phyloP scores from a whole-genome alignment of 176 grass and related monocot genomes.

The Saccharum officinarum region DNA sequence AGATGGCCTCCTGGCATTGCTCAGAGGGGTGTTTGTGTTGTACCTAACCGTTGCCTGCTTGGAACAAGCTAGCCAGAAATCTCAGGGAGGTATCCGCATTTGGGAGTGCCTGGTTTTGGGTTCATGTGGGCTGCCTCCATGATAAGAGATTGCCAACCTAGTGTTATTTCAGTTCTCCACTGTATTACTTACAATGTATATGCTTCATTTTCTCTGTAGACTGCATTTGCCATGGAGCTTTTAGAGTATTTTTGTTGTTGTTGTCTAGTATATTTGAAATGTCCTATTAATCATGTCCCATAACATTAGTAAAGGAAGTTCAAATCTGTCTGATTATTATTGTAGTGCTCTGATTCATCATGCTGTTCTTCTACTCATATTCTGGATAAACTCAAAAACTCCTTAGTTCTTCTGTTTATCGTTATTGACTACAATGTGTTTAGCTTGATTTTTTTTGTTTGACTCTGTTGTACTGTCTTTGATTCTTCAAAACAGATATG shows the following conservation, averaged over 20 bases:
- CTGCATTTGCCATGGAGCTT: neutral
- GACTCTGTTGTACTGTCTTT: constrained; percentile 5
- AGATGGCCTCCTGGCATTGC: neutral
- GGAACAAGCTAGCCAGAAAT: neutral
- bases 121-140: neutral
- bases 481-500: constrained; percentile 61
- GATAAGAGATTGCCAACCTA: neutral
- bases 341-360: neutral
- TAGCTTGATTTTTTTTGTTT: neutral
- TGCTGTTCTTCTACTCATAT: neutral
- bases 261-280: neutral
- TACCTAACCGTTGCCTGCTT: neutral
- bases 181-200: neutral
- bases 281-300: neutral
- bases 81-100: neutral
- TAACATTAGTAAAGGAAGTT: neutral
- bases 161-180: neutral
- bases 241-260: neutral
- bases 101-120: neutral
- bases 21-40: neutral
- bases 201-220: neutral
- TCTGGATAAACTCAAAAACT: neutral
- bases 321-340: neutral
- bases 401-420: neutral
- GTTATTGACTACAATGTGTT: neutral